These are phyloP conservation scores for Clathrus columnatus DNA, from an alignment of 768 basidiomycete species.

Conservation along the genomic window DNA sequence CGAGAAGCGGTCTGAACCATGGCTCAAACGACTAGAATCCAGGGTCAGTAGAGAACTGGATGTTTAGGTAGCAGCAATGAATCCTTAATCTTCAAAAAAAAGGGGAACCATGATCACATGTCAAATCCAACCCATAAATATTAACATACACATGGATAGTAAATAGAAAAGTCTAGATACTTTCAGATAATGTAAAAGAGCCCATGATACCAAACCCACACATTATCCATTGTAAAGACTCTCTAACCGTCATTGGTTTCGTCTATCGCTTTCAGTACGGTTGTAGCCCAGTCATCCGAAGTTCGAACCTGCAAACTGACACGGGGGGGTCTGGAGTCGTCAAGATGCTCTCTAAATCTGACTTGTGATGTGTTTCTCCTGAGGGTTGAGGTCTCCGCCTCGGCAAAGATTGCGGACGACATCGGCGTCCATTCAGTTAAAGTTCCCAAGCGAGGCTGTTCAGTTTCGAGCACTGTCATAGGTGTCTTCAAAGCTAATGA, in stretches of 20 bases:
- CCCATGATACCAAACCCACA: not conserved
- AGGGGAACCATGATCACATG: not conserved
- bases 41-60: not conserved
- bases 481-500: not conserved
- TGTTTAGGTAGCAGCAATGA: too few species aligned
- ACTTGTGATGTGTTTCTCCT: not conserved
- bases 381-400: not conserved
- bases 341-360: not conserved
- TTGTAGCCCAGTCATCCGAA: not conserved
- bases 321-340: not conserved
- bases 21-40: not conserved
- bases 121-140: not conserved
- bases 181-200: not conserved
- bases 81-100: too few species aligned
- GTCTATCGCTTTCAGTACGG: not conserved
- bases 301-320: not conserved
- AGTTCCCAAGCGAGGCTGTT: not conserved
- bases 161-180: not conserved
- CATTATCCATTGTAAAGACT: not conserved
- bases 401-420: not conserved
- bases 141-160: not conserved
- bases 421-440: not conserved
- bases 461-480: not conserved
- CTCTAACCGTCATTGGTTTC: not conserved
- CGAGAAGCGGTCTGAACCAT: not conserved